Evolutionary conservation across 2,329 filamentous ascomycete genomes (phyloP).

Genomic region (Fusarium ambrosium): DNA sequence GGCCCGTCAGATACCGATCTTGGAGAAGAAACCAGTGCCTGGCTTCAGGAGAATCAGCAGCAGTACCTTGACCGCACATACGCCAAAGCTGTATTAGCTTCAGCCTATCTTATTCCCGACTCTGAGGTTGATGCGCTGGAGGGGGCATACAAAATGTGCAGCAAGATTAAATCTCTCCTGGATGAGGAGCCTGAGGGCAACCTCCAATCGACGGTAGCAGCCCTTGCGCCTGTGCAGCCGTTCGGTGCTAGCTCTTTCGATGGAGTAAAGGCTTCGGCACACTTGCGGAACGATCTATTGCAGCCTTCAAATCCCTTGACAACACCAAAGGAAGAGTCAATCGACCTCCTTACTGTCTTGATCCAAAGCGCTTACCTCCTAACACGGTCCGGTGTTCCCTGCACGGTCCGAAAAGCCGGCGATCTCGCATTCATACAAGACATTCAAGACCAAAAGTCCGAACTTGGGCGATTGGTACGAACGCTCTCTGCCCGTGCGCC

Average conservation of each 20-base stretch:
- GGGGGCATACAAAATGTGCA: slow-evolving; percentile 71
- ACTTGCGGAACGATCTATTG: slow-evolving; percentile 63
- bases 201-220: slow-evolving; percentile 61
- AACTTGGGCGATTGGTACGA: slow-evolving; percentile 72
- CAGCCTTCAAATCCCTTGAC: slow-evolving; percentile 75
- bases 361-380: slow-evolving; percentile 72
- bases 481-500: slow-evolving; percentile 62
- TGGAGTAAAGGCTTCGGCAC: slow-evolving; percentile 46
- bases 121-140: slow-evolving; percentile 69
- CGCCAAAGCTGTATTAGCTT: slow-evolving; percentile 75
- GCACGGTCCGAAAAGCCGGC: slow-evolving; percentile 66
- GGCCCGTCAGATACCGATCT: slow-evolving; percentile 79
- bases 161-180: slow-evolving; percentile 68
- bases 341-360: slow-evolving; percentile 72
- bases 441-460: slow-evolving; percentile 72
- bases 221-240: slow-evolving; percentile 57
- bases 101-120: slow-evolving; percentile 75
- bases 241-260: slow-evolving; percentile 40
- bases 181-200: slow-evolving; percentile 70
- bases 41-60: slow-evolving; percentile 72
- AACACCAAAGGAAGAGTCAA: slow-evolving; percentile 66
- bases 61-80: slow-evolving; percentile 73
- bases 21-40: slow-evolving; percentile 68
- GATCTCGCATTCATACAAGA: slow-evolving; percentile 76
- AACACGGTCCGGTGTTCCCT: slow-evolving; percentile 63